A percentile compares a stretch with the other conserved stretches of the same genome.
phyloP scores from a whole-genome alignment of 352 stramenopile genomes.

The Pythium coloratum region DNA sequence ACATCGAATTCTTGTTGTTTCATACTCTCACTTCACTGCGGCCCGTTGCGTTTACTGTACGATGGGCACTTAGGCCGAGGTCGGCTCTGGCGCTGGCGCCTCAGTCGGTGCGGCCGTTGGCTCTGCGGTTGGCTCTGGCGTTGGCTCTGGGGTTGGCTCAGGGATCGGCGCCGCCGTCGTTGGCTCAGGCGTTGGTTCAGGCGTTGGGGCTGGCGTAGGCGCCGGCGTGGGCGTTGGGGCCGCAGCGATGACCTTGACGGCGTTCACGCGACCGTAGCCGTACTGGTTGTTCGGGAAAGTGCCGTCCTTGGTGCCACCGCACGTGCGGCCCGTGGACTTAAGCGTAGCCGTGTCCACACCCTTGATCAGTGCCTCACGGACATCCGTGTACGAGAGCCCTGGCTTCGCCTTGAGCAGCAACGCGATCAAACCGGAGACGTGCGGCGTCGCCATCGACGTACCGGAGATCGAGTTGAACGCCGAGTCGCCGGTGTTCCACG shows the following conservation, averaged over 20 bases:
- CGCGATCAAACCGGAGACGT: slow-evolving; percentile 28
- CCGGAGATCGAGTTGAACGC: slow-evolving; percentile 25
- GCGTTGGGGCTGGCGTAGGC: not conserved
- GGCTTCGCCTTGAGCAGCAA: slow-evolving; percentile 16
- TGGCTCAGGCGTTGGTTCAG: not conserved
- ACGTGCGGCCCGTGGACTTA: not conserved
- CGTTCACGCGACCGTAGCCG: slow-evolving; percentile 33
- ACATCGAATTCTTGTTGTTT: not conserved
- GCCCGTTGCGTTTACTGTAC: no score
- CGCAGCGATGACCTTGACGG: not conserved
- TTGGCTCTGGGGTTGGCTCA: not conserved
- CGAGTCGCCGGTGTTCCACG: slow-evolving; percentile 12
- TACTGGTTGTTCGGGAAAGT: slow-evolving; percentile 32
- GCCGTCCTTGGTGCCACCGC: not conserved
- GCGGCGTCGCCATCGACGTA: slow-evolving; percentile 35
- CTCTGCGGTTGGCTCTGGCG: not conserved
- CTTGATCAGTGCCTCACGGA: not conserved
- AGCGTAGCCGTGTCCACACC: not conserved
- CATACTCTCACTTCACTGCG: no score
- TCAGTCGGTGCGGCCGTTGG: not conserved
- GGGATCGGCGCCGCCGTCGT: not conserved
- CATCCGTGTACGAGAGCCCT: not conserved
- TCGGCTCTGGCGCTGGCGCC: not conserved
- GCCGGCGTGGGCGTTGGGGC: not conserved
- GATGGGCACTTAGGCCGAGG: not conserved